Conservation (phyloP, 2,329 filamentous ascomycete genomes). For the Fusarium begoniae region DNA sequence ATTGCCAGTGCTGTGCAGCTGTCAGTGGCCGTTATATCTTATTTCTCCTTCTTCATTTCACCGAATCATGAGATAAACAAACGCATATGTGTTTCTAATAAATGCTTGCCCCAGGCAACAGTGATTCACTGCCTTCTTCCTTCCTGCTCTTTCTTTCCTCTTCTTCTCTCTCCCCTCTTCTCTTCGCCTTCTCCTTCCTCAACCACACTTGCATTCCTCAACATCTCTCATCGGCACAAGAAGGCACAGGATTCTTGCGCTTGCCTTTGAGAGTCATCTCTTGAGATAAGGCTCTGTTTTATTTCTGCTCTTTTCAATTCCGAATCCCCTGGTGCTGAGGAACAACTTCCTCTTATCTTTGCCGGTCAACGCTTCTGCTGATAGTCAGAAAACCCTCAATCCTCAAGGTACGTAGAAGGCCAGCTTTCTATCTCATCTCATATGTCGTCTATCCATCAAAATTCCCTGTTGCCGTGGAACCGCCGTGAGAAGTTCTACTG, state of each 20-base stretch:
- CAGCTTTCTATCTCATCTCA: background rate
- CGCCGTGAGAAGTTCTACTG: background rate
- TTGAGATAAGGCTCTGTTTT: background rate
- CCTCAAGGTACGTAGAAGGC: constrained; percentile 2
- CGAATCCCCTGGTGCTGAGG: background rate
- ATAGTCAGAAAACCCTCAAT: background rate
- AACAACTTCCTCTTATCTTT: background rate
- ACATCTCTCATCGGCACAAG: background rate
- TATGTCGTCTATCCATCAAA: background rate
- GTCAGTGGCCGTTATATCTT: background rate
- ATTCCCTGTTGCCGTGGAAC: background rate
- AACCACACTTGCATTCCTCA: constrained; percentile 12
- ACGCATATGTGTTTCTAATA: background rate
- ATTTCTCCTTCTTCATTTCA: background rate
- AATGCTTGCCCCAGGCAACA: constrained; percentile 5
- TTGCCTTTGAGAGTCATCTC: background rate
- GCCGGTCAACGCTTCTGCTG: background rate
- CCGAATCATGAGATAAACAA: background rate
- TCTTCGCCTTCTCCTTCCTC: background rate
- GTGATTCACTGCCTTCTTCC: background rate
- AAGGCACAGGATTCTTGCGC: background rate
- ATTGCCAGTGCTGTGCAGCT: constrained; percentile 19
- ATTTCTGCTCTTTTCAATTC: background rate
- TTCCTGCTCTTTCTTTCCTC: background rate
- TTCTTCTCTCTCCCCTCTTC: background rate